Evolutionary conservation across 192 early-diverging fungal genomes (phyloP).

Genomic region (Coemansia sp.): DNA sequence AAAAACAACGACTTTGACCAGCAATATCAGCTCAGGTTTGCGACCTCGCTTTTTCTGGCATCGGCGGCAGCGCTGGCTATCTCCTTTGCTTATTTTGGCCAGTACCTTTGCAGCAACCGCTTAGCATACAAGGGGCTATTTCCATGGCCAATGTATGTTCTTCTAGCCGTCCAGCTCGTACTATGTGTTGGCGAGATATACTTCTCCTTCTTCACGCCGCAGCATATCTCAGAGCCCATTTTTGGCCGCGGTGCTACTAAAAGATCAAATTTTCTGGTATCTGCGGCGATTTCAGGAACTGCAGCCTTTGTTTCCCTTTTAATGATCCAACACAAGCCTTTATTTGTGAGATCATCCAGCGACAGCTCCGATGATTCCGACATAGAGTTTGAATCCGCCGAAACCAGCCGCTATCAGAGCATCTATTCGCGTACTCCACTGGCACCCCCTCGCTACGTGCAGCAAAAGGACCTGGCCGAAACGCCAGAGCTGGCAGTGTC

Average conservation of each 20-base stretch:
- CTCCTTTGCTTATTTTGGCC: background rate
- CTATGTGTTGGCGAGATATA: slow-evolving; percentile 17
- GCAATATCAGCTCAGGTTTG: background rate
- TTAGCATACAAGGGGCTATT: slow-evolving; percentile 18
- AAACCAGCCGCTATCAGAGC: background rate
- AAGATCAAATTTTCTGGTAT: slow-evolving; percentile 16
- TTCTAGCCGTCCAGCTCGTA: too few species aligned
- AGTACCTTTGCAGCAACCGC: slow-evolving; percentile 8
- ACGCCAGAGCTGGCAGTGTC: slow-evolving; percentile 36
- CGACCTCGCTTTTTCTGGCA: background rate
- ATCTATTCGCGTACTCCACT: slow-evolving; percentile 19
- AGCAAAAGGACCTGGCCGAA: slow-evolving; percentile 9
- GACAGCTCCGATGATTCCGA: background rate
- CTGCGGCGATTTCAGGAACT: background rate
- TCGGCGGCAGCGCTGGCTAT: slow-evolving; percentile 3
- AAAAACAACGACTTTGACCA: background rate
- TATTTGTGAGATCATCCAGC: slow-evolving; percentile 12
- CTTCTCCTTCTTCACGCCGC: slow-evolving; percentile 24
- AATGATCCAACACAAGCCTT: slow-evolving; percentile 18
- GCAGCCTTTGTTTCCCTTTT: slow-evolving; percentile 2
- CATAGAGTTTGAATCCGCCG: too few species aligned
- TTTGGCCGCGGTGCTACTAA: slow-evolving; percentile 17
- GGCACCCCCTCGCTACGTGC: slow-evolving; percentile 13
- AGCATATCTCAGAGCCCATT: slow-evolving; percentile 13
- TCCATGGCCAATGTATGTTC: slow-evolving; percentile 19